Base-by-base conservation (phyloP, 2,329 filamentous ascomycete genomes). In the Cercospora sesami region DNA sequence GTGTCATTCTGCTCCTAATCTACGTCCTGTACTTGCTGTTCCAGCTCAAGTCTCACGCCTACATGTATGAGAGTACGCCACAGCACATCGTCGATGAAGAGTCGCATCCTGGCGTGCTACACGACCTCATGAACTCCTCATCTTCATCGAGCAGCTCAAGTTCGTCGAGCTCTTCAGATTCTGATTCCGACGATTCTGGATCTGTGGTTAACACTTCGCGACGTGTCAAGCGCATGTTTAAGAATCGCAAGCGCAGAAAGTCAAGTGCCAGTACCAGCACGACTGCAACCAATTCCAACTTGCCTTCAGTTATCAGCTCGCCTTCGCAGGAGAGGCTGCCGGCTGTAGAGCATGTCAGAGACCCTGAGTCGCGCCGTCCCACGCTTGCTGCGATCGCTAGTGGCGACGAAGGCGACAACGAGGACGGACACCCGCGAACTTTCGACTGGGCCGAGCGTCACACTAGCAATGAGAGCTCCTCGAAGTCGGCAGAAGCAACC, bases 81-180 rank as follows among this genome's bases (percentile, higher is more conserved):
- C 93, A 97, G 80, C 90, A 94, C 74, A 91, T 96, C 68, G 95
- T 97, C 71, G 94, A 97, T 73, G 93, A 95, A 75, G 94, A 97
- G 78, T 90, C 92, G 0, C 90, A 92, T 57, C 94, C 94, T 23
- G 94, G 94, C 71, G 90, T 95, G 0, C 86, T 94, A 12, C 91
- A 91, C 18, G 91, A 91, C 33, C 92, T 94, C 80, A 86, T 97
- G 75, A 91, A 95, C 71, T 88, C 90, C 2, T 84, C 81, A 64
- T 86, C 82, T 9, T 86, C 88, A 5, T 81, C 80, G 2, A 77
- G 78, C 63, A 88, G 87, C 8, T 82, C 80, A 5, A 80, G 78
- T 18, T 78, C 77, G 42, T 80, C 78, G 6, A 80, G 77, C 69
- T 78, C 76, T 14, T 78, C 75, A 14, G 91, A 94, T 72, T 91